Base-by-base conservation (phyloP, 768 basidiomycete genomes). In the Mrakia frigida region DNA sequence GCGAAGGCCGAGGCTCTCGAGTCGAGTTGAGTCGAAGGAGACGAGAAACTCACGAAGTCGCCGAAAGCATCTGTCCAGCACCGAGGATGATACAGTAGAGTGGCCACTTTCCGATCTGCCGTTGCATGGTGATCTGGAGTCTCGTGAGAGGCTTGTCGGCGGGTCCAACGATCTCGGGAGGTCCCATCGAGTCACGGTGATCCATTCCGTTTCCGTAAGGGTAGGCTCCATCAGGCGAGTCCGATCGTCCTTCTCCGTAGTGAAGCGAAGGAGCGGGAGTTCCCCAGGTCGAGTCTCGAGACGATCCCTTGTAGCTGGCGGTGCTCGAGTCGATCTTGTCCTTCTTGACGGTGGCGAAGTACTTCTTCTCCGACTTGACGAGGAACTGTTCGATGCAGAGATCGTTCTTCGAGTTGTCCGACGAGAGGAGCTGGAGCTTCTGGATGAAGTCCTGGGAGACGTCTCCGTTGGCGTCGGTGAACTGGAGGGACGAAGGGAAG, bases 381-480 rank as follows among this genome's bases (percentile, higher is more conserved):
- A 97, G 84, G 86, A 86, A 97, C 82, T 91, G 91, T 82, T 96
- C 94, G 79, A 97, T 97, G 43, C 93, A 96, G 35, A 97, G 83
- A 79, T 96, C 94, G 73, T 89, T 88, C 84, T 93, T 92, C 7
- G 94, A 94, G 82, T 96, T 97, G 74, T 93, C 91, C 0, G 93
- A 86, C 61, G 88, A 90, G 76, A 96, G 87, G 75, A 82, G 81
- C 81, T 93, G 91, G 56, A 97, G 84, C 82, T 91, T 93, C 80
- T 91, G 89, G 13, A 94, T 92, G 83, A 96, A 97, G 74, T 92
- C 90, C 50, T 90, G 88, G 14, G 93, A 91, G 70, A 97, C 94
- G 67, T 92, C 92, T 50, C 94, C 94, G 82, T 96, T 93, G 0
- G 92, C 87, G 82, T 96, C 94, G 31, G 94, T 96, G 84, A 97